Evolutionary conservation across 2,329 filamentous ascomycete genomes (phyloP).

Genomic region (Pseudopithomyces chartarum): DNA sequence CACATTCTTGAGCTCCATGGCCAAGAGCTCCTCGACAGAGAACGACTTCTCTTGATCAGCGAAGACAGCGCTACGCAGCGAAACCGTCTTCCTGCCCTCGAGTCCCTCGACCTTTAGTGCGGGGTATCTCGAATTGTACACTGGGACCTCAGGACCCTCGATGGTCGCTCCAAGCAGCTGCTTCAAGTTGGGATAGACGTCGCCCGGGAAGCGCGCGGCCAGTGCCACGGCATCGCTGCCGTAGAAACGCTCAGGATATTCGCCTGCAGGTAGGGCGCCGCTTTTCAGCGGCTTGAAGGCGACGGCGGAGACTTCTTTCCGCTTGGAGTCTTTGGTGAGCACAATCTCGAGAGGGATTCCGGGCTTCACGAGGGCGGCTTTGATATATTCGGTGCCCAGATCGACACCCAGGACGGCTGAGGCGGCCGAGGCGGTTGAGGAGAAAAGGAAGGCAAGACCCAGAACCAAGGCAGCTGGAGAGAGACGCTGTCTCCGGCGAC

Average conservation of each 20-base stretch:
- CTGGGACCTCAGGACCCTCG: slow-evolving; percentile 64
- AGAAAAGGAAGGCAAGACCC: slow-evolving; percentile 59
- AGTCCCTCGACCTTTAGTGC: slow-evolving; percentile 70
- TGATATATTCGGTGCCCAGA: slow-evolving; percentile 95
- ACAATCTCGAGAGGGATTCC: slow-evolving; percentile 98
- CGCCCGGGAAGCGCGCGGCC: slow-evolving; percentile 83
- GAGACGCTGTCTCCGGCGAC: slow-evolving; percentile 47
- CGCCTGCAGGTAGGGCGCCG: slow-evolving; percentile 59
- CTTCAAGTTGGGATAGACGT: slow-evolving; percentile 96
- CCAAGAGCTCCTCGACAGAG: slow-evolving; percentile 88
- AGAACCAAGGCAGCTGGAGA: slow-evolving; percentile 56
- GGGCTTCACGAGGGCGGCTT: slow-evolving; percentile 93
- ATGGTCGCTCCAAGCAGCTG: slow-evolving; percentile 75
- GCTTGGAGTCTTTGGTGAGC: slow-evolving; percentile 94
- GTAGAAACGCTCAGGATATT: slow-evolving; percentile 87
- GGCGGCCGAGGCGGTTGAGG: slow-evolving; percentile 62
- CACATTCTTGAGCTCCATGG: slow-evolving; percentile 94
- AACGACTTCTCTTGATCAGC: slow-evolving; percentile 67
- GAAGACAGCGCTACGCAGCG: slow-evolving; percentile 80
- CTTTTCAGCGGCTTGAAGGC: slow-evolving; percentile 86
- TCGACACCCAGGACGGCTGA: slow-evolving; percentile 90
- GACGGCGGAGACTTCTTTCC: slow-evolving; percentile 90
- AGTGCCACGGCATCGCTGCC: slow-evolving; percentile 90
- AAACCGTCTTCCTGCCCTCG: slow-evolving; percentile 67
- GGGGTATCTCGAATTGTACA: slow-evolving; percentile 79